Evolutionary conservation across 2,329 filamentous ascomycete genomes (phyloP).

Genomic region (Ceratocystis alfenasii): DNA sequence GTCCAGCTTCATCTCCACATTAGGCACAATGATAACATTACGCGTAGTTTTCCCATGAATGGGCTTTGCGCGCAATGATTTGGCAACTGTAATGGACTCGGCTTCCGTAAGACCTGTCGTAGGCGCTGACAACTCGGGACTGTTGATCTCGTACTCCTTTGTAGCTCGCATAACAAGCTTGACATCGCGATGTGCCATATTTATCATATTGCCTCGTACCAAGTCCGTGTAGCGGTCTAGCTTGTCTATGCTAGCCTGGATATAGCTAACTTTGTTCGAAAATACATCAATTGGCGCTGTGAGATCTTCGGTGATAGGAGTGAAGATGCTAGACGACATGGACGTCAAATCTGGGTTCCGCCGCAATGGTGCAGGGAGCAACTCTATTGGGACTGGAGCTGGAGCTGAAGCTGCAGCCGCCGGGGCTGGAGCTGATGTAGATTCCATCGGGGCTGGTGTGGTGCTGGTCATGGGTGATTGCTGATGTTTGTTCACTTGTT

Average conservation of each 20-base stretch:
- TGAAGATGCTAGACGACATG: constrained; percentile 30
- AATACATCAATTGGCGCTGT: constrained; percentile 23
- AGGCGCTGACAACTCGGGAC: not conserved
- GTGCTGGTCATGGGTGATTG: too few relatives aligned
- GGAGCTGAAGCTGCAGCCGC: not conserved
- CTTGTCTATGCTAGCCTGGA: constrained; percentile 15
- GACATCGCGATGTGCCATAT: constrained; percentile 15
- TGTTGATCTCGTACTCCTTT: constrained; percentile 10
- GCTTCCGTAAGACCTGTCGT: constrained; percentile 8
- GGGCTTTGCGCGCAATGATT: not conserved
- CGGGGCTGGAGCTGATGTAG: not conserved
- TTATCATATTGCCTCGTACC: constrained; percentile 22
- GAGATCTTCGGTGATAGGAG: constrained; percentile 27
- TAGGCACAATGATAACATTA: constrained; percentile 9
- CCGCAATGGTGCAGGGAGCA: constrained; percentile 10
- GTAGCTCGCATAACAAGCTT: constrained; percentile 10
- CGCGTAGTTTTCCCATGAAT: constrained; percentile 12
- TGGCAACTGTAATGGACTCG: constrained; percentile 7
- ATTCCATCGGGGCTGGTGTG: too few relatives aligned
- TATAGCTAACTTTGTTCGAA: constrained; percentile 11
- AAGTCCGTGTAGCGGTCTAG: constrained; percentile 19
- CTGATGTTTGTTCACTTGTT: too few relatives aligned
- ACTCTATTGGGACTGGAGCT: not conserved
- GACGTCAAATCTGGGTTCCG: constrained; percentile 24
- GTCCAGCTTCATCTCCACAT: constrained; percentile 9